Conservation (phyloP, 805 yeast species). For the Dipodascus geniculatus region DNA sequence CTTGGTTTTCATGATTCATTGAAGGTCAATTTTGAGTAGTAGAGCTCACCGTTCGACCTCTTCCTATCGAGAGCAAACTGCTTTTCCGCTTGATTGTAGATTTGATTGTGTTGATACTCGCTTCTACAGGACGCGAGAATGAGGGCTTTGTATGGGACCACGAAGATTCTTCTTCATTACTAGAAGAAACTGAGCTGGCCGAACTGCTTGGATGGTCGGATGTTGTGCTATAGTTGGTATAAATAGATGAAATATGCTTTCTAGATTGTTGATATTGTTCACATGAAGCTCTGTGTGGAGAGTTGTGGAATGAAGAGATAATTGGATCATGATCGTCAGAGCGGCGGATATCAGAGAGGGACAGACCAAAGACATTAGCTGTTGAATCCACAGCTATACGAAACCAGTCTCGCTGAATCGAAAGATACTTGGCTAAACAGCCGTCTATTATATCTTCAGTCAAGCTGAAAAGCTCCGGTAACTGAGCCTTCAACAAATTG, state of each 20-base stretch:
- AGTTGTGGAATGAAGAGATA: not conserved
- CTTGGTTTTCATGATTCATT: no score
- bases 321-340: not conserved
- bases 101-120: not conserved
- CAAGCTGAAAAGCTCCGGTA: constrained; percentile 14
- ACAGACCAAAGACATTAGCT: not conserved
- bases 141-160: not conserved
- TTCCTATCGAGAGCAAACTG: not conserved
- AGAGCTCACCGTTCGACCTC: not conserved
- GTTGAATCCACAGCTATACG: constrained; percentile 11
- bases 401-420: constrained; percentile 16
- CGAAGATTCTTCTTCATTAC: not conserved
- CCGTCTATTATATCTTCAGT: constrained; percentile 11
- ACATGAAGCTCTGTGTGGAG: not conserved
- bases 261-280: not conserved
- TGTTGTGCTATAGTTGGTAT: not conserved
- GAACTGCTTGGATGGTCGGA: not conserved
- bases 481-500: constrained; percentile 13
- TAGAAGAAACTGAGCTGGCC: not conserved
- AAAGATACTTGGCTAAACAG: constrained; percentile 9
- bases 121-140: not conserved
- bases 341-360: not conserved
- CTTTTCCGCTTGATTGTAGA: not conserved
- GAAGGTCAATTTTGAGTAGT: no score
- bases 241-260: not conserved